Evolutionary conservation across 768 basidiomycete genomes (phyloP).

Genomic region (Floccularia luteovirens): DNA sequence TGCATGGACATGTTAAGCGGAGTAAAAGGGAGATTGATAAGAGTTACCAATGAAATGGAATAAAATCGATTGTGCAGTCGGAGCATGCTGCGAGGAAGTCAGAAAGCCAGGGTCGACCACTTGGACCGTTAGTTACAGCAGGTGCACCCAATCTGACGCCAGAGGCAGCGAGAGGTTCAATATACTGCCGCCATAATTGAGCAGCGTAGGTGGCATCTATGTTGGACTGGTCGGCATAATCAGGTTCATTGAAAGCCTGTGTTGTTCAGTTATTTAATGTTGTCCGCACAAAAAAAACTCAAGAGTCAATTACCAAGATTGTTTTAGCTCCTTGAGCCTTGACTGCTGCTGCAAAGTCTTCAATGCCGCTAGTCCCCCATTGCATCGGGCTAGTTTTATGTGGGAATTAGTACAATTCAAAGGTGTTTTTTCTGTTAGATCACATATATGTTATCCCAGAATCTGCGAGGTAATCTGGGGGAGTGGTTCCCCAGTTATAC

Average conservation of each 20-base stretch:
- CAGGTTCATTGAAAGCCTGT: conserved; percentile 30
- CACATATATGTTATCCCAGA: conserved; percentile 21
- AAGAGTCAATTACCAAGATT: conserved; percentile 23
- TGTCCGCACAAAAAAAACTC: too few species aligned
- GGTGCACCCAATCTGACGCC: conserved; percentile 26
- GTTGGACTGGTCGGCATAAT: conserved; percentile 23
- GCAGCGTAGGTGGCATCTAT: conserved; percentile 21
- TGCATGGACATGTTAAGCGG: conserved; percentile 3
- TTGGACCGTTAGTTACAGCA: conserved; percentile 22
- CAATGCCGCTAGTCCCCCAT: conserved; percentile 22
- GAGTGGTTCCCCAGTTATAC: conserved; percentile 32
- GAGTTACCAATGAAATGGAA: conserved; percentile 26
- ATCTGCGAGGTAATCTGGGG: conserved; percentile 19
- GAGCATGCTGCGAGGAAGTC: conserved; percentile 24
- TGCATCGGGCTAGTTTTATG: conserved; percentile 21
- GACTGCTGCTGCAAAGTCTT: conserved; percentile 18
- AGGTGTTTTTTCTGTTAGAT: neutral
- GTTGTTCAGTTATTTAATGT: neutral
- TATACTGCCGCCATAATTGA: conserved; percentile 25
- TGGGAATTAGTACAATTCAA: neutral
- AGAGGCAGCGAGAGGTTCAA: conserved; percentile 21
- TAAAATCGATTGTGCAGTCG: conserved; percentile 26
- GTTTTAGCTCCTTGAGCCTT: conserved; percentile 25
- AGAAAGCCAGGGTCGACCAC: conserved; percentile 23
- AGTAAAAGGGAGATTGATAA: neutral